Evolutionary conservation across 176 grass and related monocot species (phyloP).

Genomic region (Lolium perenne): DNA sequence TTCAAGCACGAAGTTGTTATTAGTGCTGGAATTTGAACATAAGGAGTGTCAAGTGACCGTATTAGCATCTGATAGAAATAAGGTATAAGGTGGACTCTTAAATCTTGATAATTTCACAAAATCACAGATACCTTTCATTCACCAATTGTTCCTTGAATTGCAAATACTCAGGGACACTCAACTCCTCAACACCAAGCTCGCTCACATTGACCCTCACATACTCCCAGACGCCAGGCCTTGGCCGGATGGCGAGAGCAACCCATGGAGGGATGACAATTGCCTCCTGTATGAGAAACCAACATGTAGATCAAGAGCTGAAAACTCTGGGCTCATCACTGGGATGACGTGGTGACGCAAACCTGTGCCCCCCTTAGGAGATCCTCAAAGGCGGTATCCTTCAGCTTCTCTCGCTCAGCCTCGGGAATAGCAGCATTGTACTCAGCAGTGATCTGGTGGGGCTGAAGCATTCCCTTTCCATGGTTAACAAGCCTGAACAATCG

Average conservation of each 20-base stretch:
- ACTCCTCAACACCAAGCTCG: conserved; percentile 83
- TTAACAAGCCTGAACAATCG: conserved; percentile 63
- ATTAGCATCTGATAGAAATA: neutral
- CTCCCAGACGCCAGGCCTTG: conserved; percentile 94
- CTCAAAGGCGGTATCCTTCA: conserved; percentile 93
- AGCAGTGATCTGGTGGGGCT: conserved; percentile 81
- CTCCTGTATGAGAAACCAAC: conserved; percentile 59
- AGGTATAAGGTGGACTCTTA: neutral
- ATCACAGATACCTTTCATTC: conserved; percentile 62
- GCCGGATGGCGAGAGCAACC: conserved; percentile 92
- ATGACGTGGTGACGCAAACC: conserved; percentile 43
- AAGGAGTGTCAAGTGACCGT: neutral
- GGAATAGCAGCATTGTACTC: conserved; percentile 79
- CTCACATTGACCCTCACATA: conserved; percentile 88
- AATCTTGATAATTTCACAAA: conserved; percentile 8
- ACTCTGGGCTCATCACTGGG: neutral
- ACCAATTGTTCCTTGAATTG: conserved; percentile 99
- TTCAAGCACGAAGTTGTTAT: conserved; percentile 87
- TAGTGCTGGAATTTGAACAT: conserved; percentile 54
- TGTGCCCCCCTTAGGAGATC: conserved; percentile 90
- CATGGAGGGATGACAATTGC: conserved; percentile 88
- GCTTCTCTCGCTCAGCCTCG: conserved; percentile 83
- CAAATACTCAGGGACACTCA: conserved; percentile 90
- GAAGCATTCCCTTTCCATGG: conserved; percentile 96
- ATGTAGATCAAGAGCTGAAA: neutral